phyloP scores from a whole-genome alignment of 2,329 filamentous ascomycete species.

The Huntiella bhutanensis region DNA sequence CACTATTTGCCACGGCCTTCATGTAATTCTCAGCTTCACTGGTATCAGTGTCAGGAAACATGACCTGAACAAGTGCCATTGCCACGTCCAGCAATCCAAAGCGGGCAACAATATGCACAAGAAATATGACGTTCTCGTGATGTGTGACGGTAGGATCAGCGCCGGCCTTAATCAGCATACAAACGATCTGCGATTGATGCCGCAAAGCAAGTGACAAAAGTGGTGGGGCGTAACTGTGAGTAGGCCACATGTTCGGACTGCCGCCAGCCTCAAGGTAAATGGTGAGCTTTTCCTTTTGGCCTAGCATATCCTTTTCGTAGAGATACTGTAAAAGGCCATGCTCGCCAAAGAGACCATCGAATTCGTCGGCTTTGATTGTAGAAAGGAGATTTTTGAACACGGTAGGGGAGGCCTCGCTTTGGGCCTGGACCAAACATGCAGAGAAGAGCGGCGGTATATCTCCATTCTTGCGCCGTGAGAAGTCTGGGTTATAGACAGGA shows the following conservation, averaged over 20 bases:
- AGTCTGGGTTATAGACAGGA: neutral
- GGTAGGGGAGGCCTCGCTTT: neutral
- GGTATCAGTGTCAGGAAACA: neutral
- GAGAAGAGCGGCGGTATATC: neutral
- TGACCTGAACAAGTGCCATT: neutral
- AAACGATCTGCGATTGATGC: slow-evolving; percentile 8
- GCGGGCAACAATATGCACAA: slow-evolving; percentile 6
- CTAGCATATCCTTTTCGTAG: neutral
- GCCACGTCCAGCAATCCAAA: neutral
- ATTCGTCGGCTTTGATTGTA: neutral
- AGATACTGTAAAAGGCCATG: slow-evolving; percentile 3
- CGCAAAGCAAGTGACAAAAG: slow-evolving; percentile 12
- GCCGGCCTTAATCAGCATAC: slow-evolving; percentile 8
- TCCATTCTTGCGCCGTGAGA: neutral
- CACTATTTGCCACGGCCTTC: neutral
- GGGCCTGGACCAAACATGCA: neutral
- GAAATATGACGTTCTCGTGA: slow-evolving; percentile 8
- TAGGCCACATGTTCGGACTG: neutral
- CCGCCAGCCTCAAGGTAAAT: slow-evolving; percentile 1
- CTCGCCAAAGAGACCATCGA: neutral
- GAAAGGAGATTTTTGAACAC: neutral
- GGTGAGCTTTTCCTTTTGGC: slow-evolving; percentile 1
- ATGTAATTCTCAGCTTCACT: neutral
- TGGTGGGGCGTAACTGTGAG: neutral
- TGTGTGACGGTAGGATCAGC: slow-evolving; percentile 8